Conservation (phyloP, 2,329 filamentous ascomycete genomes). For the Monilinia fructicola region DNA sequence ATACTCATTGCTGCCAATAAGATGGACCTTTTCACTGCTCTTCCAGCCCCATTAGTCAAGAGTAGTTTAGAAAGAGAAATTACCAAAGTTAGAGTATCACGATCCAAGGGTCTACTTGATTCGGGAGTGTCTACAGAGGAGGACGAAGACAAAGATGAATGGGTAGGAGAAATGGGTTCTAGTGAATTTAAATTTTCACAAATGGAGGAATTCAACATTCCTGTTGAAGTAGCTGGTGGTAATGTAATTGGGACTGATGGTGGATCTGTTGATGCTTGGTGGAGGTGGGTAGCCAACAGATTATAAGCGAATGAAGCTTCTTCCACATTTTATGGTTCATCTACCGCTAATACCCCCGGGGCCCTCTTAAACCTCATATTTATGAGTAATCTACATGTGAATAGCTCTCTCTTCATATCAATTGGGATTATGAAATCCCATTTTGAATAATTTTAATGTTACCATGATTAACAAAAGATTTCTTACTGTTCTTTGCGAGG, state of each 20-base stretch:
- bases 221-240: constrained; percentile 75
- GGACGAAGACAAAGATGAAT: constrained; percentile 73
- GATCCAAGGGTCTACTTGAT: constrained; percentile 78
- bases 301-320: constrained; percentile 48
- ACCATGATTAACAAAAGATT: neutral
- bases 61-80: constrained; percentile 77
- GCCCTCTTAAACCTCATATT: neutral
- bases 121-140: constrained; percentile 66
- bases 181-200: constrained; percentile 76
- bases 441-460: neutral
- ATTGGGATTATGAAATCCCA: neutral
- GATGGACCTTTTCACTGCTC: constrained; percentile 88
- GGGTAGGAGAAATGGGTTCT: constrained; percentile 79
- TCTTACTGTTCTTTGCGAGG: neutral
- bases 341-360: neutral
- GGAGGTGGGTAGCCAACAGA: constrained; percentile 81
- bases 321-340: neutral
- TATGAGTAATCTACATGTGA: neutral
- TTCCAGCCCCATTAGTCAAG: constrained; percentile 76
- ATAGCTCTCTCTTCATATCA: constrained; percentile 1
- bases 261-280: constrained; percentile 79
- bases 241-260: constrained; percentile 63
- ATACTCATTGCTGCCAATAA: constrained; percentile 92
- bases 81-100: constrained; percentile 70
- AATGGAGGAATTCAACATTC: constrained; percentile 79